phyloP scores from a whole-genome alignment of 2,329 filamentous ascomycete genomes.

The Allantophomopsis lycopodina region DNA sequence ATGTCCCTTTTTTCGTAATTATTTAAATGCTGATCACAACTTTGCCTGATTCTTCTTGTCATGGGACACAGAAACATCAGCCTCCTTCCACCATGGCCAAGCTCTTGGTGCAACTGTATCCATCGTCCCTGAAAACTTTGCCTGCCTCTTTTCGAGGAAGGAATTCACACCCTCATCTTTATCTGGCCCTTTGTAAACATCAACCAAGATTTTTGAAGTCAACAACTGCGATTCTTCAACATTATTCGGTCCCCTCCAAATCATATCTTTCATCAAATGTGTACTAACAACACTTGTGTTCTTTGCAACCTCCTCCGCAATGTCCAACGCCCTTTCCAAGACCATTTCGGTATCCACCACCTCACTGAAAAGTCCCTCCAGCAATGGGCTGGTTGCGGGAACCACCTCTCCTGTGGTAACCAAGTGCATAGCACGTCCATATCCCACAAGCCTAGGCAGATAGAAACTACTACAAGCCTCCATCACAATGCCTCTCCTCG shows the following conservation, averaged over 20 bases:
- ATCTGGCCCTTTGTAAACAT: slow-evolving; percentile 39
- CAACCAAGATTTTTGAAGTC: slow-evolving; percentile 50
- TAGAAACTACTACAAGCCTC: slow-evolving; percentile 62
- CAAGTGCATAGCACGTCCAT: slow-evolving; percentile 47
- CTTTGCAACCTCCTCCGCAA: slow-evolving; percentile 51
- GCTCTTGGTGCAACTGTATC: slow-evolving; percentile 35
- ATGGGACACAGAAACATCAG: too few relatives aligned
- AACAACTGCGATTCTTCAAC: slow-evolving; percentile 59
- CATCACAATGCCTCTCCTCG: slow-evolving; percentile 54
- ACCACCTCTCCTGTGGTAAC: slow-evolving; percentile 55
- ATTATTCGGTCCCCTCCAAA: slow-evolving; percentile 42
- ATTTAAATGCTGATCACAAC: too few relatives aligned
- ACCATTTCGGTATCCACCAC: slow-evolving; percentile 45
- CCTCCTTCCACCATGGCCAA: slow-evolving; percentile 44
- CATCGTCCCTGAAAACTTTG: slow-evolving; percentile 41
- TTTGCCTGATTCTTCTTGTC: too few relatives aligned
- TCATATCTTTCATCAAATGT: slow-evolving; percentile 57
- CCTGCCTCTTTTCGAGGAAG: slow-evolving; percentile 46
- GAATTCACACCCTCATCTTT: slow-evolving; percentile 44
- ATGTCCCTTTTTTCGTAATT: too few relatives aligned
- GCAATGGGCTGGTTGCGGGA: slow-evolving; percentile 31
- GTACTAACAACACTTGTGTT: slow-evolving; percentile 53
- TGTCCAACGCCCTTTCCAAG: slow-evolving; percentile 46
- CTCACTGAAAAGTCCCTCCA: slow-evolving; percentile 52
- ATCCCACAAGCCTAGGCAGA: slow-evolving; percentile 55